A percentile compares a stretch with the other conserved stretches of the same genome.
These are phyloP conservation scores for Geranium rotundifolium DNA, from an alignment of 345 rosid species.

Conservation along the genomic window DNA sequence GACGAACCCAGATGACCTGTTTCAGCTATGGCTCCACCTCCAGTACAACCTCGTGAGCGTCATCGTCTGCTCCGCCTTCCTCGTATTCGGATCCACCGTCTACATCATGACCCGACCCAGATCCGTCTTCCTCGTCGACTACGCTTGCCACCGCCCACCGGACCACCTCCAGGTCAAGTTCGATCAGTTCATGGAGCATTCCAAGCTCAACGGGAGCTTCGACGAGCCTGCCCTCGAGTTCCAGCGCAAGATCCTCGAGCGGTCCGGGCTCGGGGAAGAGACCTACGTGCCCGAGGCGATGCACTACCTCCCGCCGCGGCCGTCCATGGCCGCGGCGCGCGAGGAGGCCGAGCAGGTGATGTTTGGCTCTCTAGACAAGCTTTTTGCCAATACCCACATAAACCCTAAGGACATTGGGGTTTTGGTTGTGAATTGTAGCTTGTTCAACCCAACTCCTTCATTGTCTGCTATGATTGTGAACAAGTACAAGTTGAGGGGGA, in stretches of 20 bases:
- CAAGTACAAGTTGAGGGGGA: constrained; percentile 24
- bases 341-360: constrained; percentile 31
- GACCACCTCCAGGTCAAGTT: constrained; percentile 36
- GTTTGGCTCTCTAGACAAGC: constrained; percentile 24
- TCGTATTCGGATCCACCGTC: constrained; percentile 57
- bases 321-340: constrained; percentile 24
- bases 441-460: constrained; percentile 32
- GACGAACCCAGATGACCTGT: constrained; percentile 47
- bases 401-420: constrained; percentile 27
- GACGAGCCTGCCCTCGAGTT: constrained; percentile 30
- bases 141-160: constrained; percentile 72
- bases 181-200: constrained; percentile 69
- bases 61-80: constrained; percentile 47
- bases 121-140: constrained; percentile 66
- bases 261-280: constrained; percentile 29
- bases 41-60: constrained; percentile 67
- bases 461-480: constrained; percentile 30
- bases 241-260: constrained; percentile 23
- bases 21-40: constrained; percentile 74
- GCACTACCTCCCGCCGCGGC: constrained; percentile 22
- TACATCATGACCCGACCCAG: constrained; percentile 78
- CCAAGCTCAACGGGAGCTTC: constrained; percentile 48
- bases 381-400: constrained; percentile 19
- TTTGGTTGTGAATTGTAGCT: constrained; percentile 27
- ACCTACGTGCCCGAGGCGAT: constrained; percentile 28